Percentiles rank a stretch among this genome's conserved stretches.
Conservation (phyloP, 345 rosid genomes). For the Nephelium lappaceum region DNA sequence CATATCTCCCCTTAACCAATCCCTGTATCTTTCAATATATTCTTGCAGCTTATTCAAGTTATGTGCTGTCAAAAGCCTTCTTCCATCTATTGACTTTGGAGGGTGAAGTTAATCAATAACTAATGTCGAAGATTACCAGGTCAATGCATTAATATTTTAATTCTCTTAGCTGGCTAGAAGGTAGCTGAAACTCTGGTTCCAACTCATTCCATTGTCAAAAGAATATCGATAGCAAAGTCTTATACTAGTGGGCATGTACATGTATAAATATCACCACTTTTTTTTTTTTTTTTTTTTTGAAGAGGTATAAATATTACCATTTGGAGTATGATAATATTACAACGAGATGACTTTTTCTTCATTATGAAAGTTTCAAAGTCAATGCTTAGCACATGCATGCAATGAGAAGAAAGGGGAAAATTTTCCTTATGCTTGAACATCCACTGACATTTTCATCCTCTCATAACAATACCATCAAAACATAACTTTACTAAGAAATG, state of each 20-base stretch:
- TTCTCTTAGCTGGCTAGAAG: background rate
- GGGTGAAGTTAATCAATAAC: background rate
- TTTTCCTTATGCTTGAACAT: too few species aligned
- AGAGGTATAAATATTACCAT: background rate
- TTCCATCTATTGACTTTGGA: background rate
- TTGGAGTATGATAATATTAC: background rate
- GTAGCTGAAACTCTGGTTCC: background rate
- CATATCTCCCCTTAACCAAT: background rate
- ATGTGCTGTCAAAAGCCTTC: background rate
- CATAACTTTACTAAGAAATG: background rate
- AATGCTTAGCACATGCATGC: background rate
- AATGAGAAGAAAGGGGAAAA: too few species aligned
- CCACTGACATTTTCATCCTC: background rate
- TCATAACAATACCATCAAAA: background rate
- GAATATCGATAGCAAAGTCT: conserved; percentile 3
- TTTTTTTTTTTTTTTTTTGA: background rate
- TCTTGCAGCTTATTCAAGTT: background rate
- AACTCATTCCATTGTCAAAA: background rate
- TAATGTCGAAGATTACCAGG: background rate
- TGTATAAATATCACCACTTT: background rate
- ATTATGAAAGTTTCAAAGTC: background rate
- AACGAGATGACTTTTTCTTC: background rate
- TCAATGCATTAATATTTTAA: conserved; percentile 2
- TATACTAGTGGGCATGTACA: background rate
- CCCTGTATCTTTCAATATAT: background rate